Evolutionary conservation across 768 basidiomycete genomes (phyloP), one percentile per base, ranked within the genome.

Genomic region (Neoboletus brunneissimus): DNA sequence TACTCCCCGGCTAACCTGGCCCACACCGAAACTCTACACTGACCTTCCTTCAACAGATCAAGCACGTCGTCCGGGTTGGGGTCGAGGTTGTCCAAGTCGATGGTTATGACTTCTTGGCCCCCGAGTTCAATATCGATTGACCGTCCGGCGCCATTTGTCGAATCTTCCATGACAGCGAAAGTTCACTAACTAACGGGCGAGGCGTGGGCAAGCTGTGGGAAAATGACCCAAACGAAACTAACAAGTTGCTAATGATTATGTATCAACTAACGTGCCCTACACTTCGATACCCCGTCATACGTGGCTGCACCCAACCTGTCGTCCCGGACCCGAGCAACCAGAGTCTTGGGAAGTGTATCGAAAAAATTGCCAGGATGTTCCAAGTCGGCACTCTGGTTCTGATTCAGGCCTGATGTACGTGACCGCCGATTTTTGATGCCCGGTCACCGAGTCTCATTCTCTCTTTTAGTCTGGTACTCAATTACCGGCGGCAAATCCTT

Each of bases 1-100:
- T 96, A 95, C 73, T 95, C 94, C 16, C 84, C 85, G 10, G 93
- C 92, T 22, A 95, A 78, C 58, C 84, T 85, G 1, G 89, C 85
- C 91, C 91, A 95, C 12, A 88, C 82, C 67, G 81, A 83, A 18
- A 85, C 83, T 56, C 77, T 84, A 53, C 87, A 90, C 53, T 86
- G 82, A 0, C 87, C 87, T 31, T 89, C 86, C 55, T 79, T 81
- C 47, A 94, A 69, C 4, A 94, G 71, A 62, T 88, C 85, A 48
- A 89, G 74, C 2, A 92, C 84, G 57, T 90, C 87, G 58, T 87
- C 84, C 8, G 87, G 84, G 64, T 83, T 86, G 5, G 85, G 85
- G 71, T 91, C 89, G 49, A 98, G 85, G 63, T 87, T 77, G 76
- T 91, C 89, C 38, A 98, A 81, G 76, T 96, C 91, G 56, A 98